Evolutionary conservation across 768 basidiomycete genomes (phyloP).

Genomic region (Amanita pallidorosea): DNA sequence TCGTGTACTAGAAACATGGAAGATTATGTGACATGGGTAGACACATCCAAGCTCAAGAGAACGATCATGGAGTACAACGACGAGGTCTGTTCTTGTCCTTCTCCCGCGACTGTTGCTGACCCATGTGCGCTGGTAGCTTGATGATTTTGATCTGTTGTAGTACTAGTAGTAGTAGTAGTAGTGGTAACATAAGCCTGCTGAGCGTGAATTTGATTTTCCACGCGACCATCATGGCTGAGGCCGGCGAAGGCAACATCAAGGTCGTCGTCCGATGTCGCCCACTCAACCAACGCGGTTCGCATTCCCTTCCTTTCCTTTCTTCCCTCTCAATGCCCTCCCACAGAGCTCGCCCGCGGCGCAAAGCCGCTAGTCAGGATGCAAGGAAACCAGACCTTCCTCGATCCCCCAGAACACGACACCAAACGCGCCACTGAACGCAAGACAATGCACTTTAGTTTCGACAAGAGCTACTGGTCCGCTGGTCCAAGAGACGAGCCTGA

Average conservation of each 20-base stretch:
- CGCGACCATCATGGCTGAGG: conserved; percentile 46
- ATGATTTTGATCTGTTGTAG: conserved; percentile 86
- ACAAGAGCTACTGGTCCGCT: conserved; percentile 97
- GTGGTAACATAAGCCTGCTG: no score
- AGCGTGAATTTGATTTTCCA: background rate
- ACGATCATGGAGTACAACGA: conserved; percentile 96
- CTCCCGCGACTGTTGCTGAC: conserved; percentile 7
- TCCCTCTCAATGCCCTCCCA: background rate
- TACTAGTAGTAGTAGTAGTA: background rate
- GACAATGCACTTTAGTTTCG: conserved; percentile 85
- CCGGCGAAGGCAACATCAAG: conserved; percentile 84
- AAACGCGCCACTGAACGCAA: conserved; percentile 88
- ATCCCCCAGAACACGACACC: conserved; percentile 73
- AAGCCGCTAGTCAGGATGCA: conserved; percentile 92
- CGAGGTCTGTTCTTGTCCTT: conserved; percentile 41
- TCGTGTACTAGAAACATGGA: conserved; percentile 72
- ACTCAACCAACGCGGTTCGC: conserved; percentile 85
- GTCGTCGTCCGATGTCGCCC: conserved; percentile 94
- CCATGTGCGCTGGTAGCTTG: conserved; percentile 43
- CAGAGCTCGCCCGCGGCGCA: conserved; percentile 90
- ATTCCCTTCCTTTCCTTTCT: background rate
- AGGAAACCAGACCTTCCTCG: conserved; percentile 85
- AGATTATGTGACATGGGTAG: conserved; percentile 99
- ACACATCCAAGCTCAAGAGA: conserved; percentile 92
- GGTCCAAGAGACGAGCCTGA: conserved; percentile 79